These are phyloP conservation scores for Sporothrix pseudoabietina DNA, from an alignment of 2,329 filamentous ascomycete species.

Conservation along the genomic window DNA sequence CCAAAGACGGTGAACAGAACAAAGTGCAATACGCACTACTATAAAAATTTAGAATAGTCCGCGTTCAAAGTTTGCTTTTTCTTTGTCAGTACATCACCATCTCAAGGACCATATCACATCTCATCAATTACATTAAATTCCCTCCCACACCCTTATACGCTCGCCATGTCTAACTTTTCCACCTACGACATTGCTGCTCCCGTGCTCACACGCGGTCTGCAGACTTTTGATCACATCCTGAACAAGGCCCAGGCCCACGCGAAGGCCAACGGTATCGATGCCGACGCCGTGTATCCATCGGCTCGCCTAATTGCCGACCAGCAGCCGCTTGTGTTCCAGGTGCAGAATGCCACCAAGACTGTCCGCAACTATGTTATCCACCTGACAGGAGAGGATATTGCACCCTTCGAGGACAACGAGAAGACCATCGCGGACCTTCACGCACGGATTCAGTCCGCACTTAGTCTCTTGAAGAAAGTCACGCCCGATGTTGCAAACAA, in stretches of 20 bases:
- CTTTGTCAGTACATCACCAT: too few relatives aligned
- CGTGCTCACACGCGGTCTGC: constrained; percentile 36
- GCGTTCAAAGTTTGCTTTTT: too few relatives aligned
- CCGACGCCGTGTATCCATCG: constrained; percentile 35
- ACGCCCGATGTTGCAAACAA: constrained; percentile 37
- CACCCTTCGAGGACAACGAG: constrained; percentile 38
- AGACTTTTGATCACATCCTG: constrained; percentile 40
- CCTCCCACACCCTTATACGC: constrained; percentile 18
- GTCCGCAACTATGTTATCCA: constrained; percentile 38
- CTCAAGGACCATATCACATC: too few relatives aligned
- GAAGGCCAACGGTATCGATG: constrained; percentile 39
- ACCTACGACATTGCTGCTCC: constrained; percentile 41
- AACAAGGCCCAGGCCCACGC: constrained; percentile 40
- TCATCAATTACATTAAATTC: neutral
- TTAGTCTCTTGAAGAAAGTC: constrained; percentile 39
- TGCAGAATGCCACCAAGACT: constrained; percentile 40
- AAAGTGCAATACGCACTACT: too few relatives aligned
- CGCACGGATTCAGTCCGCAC: constrained; percentile 38
- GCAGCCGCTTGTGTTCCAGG: constrained; percentile 44
- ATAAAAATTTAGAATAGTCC: too few relatives aligned
- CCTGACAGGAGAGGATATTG: constrained; percentile 36
- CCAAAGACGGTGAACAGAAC: neutral
- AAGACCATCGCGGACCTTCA: constrained; percentile 42
- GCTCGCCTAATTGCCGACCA: constrained; percentile 43
- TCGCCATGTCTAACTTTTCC: constrained; percentile 37